Evolutionary conservation across 768 basidiomycete genomes (phyloP), one percentile per base, ranked within the genome.

Genomic region (Mrakia gelida): DNA sequence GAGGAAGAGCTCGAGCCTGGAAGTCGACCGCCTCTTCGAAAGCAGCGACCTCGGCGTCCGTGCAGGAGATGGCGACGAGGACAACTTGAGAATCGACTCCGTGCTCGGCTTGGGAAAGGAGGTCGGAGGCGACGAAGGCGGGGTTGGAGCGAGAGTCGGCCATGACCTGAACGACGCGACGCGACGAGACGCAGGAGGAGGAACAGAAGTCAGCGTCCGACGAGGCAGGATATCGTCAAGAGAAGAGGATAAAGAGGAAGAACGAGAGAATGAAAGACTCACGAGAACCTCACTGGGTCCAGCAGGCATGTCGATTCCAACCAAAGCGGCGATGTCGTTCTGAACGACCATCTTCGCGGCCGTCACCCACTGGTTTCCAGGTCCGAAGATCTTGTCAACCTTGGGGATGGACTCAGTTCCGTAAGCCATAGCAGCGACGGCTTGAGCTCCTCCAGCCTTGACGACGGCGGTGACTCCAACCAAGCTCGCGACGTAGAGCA

Each of bases 311-410:
- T 99, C 97, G 81, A 98, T 99, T 23, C 93, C 92, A 10, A 98
- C 95, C 80, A 95, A 85, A 13, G 97, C 96, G 81, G 95, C 92
- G 18, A 95, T 95, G 83, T 99, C 97, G 84, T 98, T 99, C 84
- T 98, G 95, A 34, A 99, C 96, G 75, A 96, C 85, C 97, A 99
- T 98, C 86, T 99, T 99, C 73, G 96, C 97, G 1, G 97, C 97
- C 2, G 96, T 99, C 32, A 99, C 97, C 94, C 95, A 99, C 84
- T 98, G 97, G 84, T 99, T 99, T 34, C 97, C 97, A 9, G 97
- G 97, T 13, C 97, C 97, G 82, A 98, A 96, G 81, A 99, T 95
- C 86, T 99, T 99, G 87, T 99, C 97, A 34, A 98, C 96, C 85
- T 99, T 98, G 23, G 95, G 94, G 9, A 95, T 94, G 6, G 92